Base-by-base conservation (phyloP, 495 filamentous ascomycete genomes). In the Lasiosphaeria hispida region DNA sequence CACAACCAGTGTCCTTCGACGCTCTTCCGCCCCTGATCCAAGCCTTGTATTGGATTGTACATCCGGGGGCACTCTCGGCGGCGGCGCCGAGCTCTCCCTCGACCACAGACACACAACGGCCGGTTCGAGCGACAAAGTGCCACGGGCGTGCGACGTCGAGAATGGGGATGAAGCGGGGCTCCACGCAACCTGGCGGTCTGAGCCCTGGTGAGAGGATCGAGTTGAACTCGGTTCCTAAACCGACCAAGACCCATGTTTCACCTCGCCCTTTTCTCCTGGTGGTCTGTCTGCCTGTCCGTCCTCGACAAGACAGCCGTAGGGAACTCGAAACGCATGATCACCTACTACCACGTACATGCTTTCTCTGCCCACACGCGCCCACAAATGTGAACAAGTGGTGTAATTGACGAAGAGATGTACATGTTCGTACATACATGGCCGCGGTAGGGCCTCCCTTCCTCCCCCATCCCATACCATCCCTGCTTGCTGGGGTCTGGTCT, bases 241-340 rank as follows among this genome's bases (percentile, higher is more conserved):
- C 39, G 23, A 30, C 23, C 23, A 30, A 2, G 23, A 5, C 19
- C 19, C 52, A 53, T 59, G 63, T 65, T 65, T 65, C 63, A 62
- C 53, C 49, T 50, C 47, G 33, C 53, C 42, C 41, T 47, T 55
- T 35, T 55, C 53, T 30, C 23, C 23, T 30, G 23, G 23, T 30
- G 23, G 23, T 30, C 23, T 30, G 23, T 30, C 23, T 30, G 5
- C 23, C 23, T 55, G 18, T 33, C 47, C 49, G 35, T 45, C 55
- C 51, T 57, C 17, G 44, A 50, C 17, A 9, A 30, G 15, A 51
- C 56, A 45, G 11, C 38, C 18, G n/a, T n/a, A 17, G 39, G 51
- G 41, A 36, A 59, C 48, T 53, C 61, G 48, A 63, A 53, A 60
- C 49, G 61, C 61, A 53, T 60, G 57, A 63, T 63, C 61, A 60